phyloP scores from a whole-genome alignment of 1,284 basidiomycete genomes.

The Pyrrhoderma noxium region DNA sequence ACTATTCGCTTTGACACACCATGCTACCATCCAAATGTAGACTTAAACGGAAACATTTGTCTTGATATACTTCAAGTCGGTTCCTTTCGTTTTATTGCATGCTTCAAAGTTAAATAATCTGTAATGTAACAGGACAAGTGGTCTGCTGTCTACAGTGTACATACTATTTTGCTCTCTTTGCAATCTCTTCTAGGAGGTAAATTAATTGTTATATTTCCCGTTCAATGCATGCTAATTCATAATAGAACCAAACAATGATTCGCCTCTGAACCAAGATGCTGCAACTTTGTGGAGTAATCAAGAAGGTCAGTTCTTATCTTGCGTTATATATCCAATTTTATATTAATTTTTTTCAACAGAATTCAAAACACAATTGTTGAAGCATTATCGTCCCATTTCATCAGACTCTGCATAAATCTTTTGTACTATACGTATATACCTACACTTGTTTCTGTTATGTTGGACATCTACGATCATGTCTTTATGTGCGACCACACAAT shows the following conservation, averaged over 20 bases:
- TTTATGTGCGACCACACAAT: conserved; percentile 5
- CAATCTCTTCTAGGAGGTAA: conserved; percentile 78
- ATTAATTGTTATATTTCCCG: conserved; percentile 22
- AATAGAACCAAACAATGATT: conserved; percentile 82
- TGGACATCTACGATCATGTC: conserved; percentile 8
- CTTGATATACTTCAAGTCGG: conserved; percentile 74
- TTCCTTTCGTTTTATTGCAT: conserved; percentile 6
- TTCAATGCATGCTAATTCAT: neutral
- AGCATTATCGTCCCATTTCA: conserved; percentile 59
- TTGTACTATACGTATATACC: neutral
- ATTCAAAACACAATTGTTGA: conserved; percentile 67
- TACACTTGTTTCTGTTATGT: conserved; percentile 7
- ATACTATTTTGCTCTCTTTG: conserved; percentile 79
- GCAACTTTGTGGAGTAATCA: conserved; percentile 68
- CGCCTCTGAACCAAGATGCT: conserved; percentile 78
- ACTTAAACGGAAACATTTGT: conserved; percentile 73
- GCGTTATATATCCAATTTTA: neutral
- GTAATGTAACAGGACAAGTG: conserved; percentile 63
- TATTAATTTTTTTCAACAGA: conserved; percentile 31
- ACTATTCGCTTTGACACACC: conserved; percentile 76
- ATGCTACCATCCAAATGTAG: conserved; percentile 83
- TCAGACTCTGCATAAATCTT: conserved; percentile 34
- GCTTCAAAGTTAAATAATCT: conserved; percentile 4
- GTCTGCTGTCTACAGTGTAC: conserved; percentile 85
- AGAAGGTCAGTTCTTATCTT: conserved; percentile 40